A percentile compares a stretch with the other conserved stretches of the same genome.
Evolutionary conservation across 345 rosid genomes (phyloP).

Genomic region (Salix viminalis): DNA sequence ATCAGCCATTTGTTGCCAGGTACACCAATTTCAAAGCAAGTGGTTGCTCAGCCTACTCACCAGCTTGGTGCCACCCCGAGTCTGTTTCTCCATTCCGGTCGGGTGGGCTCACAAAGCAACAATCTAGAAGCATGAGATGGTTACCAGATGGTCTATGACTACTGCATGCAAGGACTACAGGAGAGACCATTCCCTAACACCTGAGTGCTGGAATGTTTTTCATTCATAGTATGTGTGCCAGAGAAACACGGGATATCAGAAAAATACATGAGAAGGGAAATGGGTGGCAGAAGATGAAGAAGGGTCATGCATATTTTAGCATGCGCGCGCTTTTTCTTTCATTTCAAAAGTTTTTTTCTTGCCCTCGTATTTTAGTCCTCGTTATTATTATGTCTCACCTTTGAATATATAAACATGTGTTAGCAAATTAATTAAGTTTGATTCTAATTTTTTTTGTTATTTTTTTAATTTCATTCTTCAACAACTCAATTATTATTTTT

Average conservation of each 20-base stretch:
- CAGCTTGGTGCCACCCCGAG: constrained; percentile 52
- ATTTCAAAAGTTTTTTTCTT: constrained; percentile 15
- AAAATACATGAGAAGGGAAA: not conserved
- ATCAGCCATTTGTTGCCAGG: constrained; percentile 76
- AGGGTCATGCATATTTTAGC: constrained; percentile 1
- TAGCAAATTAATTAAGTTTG: too few relatives aligned
- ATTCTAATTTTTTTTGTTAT: too few relatives aligned
- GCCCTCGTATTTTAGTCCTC: not conserved
- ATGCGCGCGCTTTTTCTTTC: constrained; percentile 2
- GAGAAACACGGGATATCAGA: not conserved
- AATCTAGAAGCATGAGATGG: constrained; percentile 72
- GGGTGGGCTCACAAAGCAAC: constrained; percentile 63
- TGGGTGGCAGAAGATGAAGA: not conserved
- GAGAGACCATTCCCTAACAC: constrained; percentile 79
- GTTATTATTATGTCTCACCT: not conserved
- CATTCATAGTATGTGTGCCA: not conserved
- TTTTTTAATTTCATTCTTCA: too few relatives aligned
- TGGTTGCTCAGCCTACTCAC: constrained; percentile 76
- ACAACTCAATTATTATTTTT: too few relatives aligned
- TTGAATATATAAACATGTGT: too few relatives aligned
- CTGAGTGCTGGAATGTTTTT: constrained; percentile 56
- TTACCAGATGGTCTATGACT: constrained; percentile 67
- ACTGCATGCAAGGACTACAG: constrained; percentile 75
- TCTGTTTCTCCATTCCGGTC: constrained; percentile 71
- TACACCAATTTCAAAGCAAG: constrained; percentile 66